Base-by-base conservation (phyloP, 805 yeast genomes). In the Sugiyamaella valdiviana region DNA sequence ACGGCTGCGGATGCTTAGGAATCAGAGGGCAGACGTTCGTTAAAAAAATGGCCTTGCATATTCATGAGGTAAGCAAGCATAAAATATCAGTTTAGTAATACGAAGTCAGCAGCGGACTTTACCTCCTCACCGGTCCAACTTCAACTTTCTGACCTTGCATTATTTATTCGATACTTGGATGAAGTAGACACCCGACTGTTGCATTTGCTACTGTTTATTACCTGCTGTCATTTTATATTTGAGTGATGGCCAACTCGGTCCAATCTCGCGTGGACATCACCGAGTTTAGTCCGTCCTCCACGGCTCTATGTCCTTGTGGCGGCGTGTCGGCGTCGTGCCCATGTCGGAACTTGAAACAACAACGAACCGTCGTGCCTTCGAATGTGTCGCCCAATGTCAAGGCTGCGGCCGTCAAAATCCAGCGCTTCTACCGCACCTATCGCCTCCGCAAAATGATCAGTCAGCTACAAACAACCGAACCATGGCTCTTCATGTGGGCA, bases 401-500 rank as follows among this genome's bases (percentile, higher is more conserved):
- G n/a, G 24, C 21, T 6, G 52, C 55, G 7, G 52, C 39, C 7
- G 22, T 21, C 36, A 45, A 37, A 21, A 53, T 55, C 36, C 53
- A 49, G 45, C 49, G 58, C 15, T 40, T 49, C 23, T 56, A 49
- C 24, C 42, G 46, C 15, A 17, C 7, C 23, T 50, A 54, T 35
- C 47, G 52, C 23, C 51, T 56, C 22, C 44, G 49, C 14, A 39
- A 37, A 29, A 15, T 47, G 16, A 50, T 54, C 17, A 23, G 15
- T 5, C 36, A 35, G 16, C 20, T 54, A 16, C 42, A 42, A 16
- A 24, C 15, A n/a, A 15, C 35, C 6, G 51, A 53, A 29, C 47
- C 56, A 21, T 56, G 57, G 57, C 24, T 56, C 12, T 54, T 56
- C 32, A 17, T 36, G 26, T 55, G 58, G 58, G 37, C 19, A 12